Conservation (phyloP, 208 protist genomes). For the Leishmania tropica region DNA sequence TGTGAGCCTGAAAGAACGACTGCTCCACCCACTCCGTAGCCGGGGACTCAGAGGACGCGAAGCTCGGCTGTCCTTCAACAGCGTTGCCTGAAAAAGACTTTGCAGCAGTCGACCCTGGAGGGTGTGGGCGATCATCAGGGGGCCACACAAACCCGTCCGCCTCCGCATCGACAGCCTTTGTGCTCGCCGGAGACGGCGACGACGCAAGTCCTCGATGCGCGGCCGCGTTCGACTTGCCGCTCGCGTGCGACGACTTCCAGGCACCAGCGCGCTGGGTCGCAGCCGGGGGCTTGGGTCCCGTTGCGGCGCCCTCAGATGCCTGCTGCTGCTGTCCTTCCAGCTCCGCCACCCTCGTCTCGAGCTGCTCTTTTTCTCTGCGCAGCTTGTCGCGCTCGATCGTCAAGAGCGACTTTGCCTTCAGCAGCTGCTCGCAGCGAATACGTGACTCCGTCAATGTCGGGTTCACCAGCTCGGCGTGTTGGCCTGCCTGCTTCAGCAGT, state of each 20-base stretch:
- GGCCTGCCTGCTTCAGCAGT: slow-evolving; percentile 74
- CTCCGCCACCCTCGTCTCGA: slow-evolving; percentile 72
- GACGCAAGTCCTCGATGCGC: neutral
- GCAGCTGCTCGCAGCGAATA: slow-evolving; percentile 74
- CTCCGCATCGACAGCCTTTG: slow-evolving; percentile 13
- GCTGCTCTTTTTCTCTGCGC: slow-evolving; percentile 45
- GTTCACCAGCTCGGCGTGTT: slow-evolving; percentile 75
- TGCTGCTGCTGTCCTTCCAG: slow-evolving; percentile 41
- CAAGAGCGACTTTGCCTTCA: slow-evolving; percentile 86
- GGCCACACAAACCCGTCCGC: slow-evolving; percentile 68
- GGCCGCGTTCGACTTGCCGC: slow-evolving; percentile 3
- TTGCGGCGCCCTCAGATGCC: slow-evolving; percentile 1
- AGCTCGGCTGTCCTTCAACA: neutral
- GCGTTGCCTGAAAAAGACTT: neutral
- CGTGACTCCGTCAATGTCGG: slow-evolving; percentile 84
- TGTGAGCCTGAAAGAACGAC: slow-evolving; percentile 78
- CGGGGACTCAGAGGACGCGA: slow-evolving; percentile 15
- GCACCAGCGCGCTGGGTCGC: slow-evolving; percentile 1
- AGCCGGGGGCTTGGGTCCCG: slow-evolving; percentile 20
- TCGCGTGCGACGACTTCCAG: neutral
- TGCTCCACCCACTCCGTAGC: slow-evolving; percentile 68
- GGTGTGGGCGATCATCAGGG: slow-evolving; percentile 55
- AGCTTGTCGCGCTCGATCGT: slow-evolving; percentile 84
- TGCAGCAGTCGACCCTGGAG: neutral
- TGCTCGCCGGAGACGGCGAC: slow-evolving; percentile 6